These are phyloP conservation scores for Auricularia sp. DNA, from an alignment of 768 basidiomycete species.

Conservation along the genomic window DNA sequence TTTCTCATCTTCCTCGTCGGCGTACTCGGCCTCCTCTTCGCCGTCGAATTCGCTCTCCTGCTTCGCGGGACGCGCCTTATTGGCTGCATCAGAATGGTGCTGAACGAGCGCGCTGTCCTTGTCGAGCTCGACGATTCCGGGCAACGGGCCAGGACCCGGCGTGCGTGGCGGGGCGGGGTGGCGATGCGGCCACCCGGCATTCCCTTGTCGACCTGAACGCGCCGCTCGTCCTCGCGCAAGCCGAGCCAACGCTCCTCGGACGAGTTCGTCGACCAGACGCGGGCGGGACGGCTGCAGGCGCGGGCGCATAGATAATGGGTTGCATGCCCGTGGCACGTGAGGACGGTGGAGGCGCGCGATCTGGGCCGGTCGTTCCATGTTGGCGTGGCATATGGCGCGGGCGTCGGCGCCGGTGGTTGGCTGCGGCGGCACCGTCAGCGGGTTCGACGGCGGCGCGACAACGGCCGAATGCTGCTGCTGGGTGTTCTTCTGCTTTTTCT, in stretches of 20 bases:
- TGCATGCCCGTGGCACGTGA: constrained; percentile 87
- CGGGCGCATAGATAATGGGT: constrained; percentile 64
- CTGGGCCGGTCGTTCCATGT: constrained; percentile 8
- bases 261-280: constrained; percentile 74
- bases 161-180: constrained; percentile 40
- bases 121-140: constrained; percentile 94
- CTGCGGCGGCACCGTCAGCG: constrained; percentile 21
- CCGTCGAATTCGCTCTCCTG: constrained; percentile 59
- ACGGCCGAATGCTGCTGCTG: constrained; percentile 18
- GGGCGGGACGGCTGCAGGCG: constrained; percentile 18
- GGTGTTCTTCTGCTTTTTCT: constrained; percentile 41
- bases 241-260: constrained; percentile 66
- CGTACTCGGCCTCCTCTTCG: constrained; percentile 44
- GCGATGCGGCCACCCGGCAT: constrained; percentile 84
- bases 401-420: constrained; percentile 15
- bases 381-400: constrained; percentile 9
- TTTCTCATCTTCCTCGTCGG: constrained; percentile 50
- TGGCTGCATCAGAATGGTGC: constrained; percentile 16
- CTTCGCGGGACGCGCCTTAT: constrained; percentile 26
- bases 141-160: constrained; percentile 95
- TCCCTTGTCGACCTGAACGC: constrained; percentile 97
- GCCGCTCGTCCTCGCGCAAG: constrained; percentile 50
- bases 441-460: constrained; percentile 13
- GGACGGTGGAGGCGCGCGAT: constrained; percentile 46
- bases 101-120: constrained; percentile 67